Evolutionary conservation across 495 filamentous ascomycete species (phyloP).

Genomic region (Xylaria bambusicola): DNA sequence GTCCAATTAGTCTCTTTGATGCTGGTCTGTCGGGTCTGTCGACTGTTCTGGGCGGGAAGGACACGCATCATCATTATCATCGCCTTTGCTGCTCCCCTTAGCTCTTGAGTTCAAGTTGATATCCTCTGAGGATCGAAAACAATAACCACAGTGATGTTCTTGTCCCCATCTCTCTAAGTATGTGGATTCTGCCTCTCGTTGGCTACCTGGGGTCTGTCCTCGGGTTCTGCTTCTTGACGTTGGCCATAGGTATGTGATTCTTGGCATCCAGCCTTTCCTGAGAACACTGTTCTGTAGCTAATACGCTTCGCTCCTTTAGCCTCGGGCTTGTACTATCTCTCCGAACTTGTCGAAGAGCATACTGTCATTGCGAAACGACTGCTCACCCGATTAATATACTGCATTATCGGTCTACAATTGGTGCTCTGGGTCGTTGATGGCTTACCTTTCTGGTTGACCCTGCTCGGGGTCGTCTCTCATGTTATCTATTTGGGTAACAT

Average conservation of each 20-base stretch:
- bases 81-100: neutral
- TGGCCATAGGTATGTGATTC: conserved; percentile 75
- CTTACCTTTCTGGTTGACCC: conserved; percentile 73
- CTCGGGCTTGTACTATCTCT: conserved; percentile 96
- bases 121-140: neutral
- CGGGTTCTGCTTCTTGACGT: conserved; percentile 89
- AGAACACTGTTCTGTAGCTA: conserved; percentile 7
- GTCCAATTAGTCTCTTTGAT: too few relatives aligned
- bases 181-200: conserved; percentile 91
- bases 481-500: conserved; percentile 88
- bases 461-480: conserved; percentile 80
- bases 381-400: conserved; percentile 81
- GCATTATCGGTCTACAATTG: conserved; percentile 71
- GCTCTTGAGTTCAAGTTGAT: neutral
- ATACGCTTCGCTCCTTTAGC: conserved; percentile 53
- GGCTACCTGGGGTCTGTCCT: conserved; percentile 86
- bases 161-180: conserved; percentile 40
- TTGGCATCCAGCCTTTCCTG: neutral
- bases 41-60: neutral
- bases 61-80: conserved; percentile 10
- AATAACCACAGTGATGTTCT: conserved; percentile 8
- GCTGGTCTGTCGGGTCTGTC: too few relatives aligned
- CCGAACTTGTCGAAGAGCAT: conserved; percentile 96
- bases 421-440: conserved; percentile 78
- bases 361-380: conserved; percentile 87